Evolutionary conservation across 768 basidiomycete genomes (phyloP), one percentile per base, ranked within the genome.

Genomic region (Termitomyces sp.): DNA sequence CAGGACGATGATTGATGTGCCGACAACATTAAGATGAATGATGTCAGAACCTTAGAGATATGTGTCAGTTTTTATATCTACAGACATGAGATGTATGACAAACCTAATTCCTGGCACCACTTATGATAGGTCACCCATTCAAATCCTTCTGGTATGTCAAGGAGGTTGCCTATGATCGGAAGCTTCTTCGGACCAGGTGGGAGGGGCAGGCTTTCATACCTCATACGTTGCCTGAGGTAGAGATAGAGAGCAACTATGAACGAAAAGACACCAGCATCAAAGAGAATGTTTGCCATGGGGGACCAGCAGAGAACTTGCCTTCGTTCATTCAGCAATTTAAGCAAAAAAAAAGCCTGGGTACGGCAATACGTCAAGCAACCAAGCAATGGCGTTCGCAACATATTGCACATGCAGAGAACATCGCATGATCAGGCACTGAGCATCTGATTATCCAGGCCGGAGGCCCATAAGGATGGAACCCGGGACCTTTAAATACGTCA

Each of bases 1-100:
- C 5, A 69, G 49, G 21, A 68, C 56, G 31, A 68, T 53, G n/a
- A 70, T 54, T 0, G 63, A 64, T n/a, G 60, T 60, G 3, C 68
- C 67, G 1, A 54, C 50, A 4, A 64, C 49, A 48, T 61, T 5
- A 30, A 46, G 28, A 30, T 46, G 28, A 46, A 46, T 46, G 14
- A 46, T 46, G 45, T 46, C 45, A 15, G 65, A 64, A 26, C 55
- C 65, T 66, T 38, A 3, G 9, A 14, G 23, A 21, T 23, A 30
- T 9, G 28, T 9, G 8, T 41, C 11, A 30, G 38, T 19, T 1
- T 19, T 41, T 8, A 30, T 2, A 6, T 8, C 31, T 33, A 7
- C 12, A 33, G 11, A 11, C 9, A 11, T 10, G 31, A 0, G 3
- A 8, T 14, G 17, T 1, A 19, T 19, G 1, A 31, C 50, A 3